Evolutionary conservation across 495 filamentous ascomycete genomes (phyloP).

Genomic region (Acidiella bohemica): DNA sequence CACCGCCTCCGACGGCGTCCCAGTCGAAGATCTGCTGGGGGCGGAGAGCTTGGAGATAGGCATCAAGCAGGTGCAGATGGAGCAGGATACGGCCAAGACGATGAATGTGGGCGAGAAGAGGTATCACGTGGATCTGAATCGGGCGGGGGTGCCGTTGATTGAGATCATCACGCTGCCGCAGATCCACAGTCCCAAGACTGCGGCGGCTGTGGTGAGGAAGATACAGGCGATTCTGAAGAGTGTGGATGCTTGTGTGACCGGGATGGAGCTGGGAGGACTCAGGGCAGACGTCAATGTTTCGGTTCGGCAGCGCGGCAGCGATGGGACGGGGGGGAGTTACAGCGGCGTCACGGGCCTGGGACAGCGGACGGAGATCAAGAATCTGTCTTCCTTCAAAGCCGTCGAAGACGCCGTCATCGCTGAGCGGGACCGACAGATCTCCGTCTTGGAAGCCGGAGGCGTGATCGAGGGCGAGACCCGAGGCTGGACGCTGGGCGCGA

Average conservation of each 20-base stretch:
- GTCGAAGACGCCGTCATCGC: conserved; percentile 87
- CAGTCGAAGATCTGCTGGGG: conserved; percentile 38
- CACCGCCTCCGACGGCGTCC: conserved; percentile 64
- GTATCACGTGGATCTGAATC: conserved; percentile 87
- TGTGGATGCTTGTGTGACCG: conserved; percentile 67
- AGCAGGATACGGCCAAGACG: conserved; percentile 96
- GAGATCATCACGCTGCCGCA: conserved; percentile 88
- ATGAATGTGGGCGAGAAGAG: conserved; percentile 56
- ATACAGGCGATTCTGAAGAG: conserved; percentile 70
- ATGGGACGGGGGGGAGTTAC: conserved; percentile 33
- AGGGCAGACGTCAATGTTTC: conserved; percentile 95
- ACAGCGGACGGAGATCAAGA: conserved; percentile 94
- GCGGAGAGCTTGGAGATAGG: conserved; percentile 54
- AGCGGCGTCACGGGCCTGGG: conserved; percentile 50
- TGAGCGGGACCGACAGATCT: conserved; percentile 80
- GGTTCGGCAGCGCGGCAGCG: conserved; percentile 40
- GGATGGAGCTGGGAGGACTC: conserved; percentile 87
- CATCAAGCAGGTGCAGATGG: conserved; percentile 89
- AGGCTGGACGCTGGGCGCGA: conserved; percentile 76
- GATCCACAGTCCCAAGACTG: conserved; percentile 71
- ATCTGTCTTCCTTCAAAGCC: conserved; percentile 84
- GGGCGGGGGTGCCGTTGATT: conserved; percentile 76
- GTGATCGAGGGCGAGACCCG: conserved; percentile 75
- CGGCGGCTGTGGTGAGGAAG: conserved; percentile 76
- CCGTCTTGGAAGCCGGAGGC: conserved; percentile 63